Percentiles rank a stretch among this genome's conserved stretches.
phyloP scores from a whole-genome alignment of 768 basidiomycete genomes.

The Tricholoma hemisulphureum region DNA sequence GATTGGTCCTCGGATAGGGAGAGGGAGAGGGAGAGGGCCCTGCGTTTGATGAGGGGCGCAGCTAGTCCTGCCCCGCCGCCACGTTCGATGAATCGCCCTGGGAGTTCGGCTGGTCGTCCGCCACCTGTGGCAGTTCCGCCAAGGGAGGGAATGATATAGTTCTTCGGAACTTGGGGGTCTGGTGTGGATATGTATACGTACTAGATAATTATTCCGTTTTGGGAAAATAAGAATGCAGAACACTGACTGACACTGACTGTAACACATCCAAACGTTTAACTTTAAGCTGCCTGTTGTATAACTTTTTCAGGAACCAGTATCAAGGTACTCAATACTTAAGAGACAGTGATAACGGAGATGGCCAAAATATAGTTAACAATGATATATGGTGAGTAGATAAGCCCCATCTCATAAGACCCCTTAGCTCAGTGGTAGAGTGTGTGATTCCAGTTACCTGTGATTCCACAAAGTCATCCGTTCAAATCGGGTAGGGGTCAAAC shows the following conservation, averaged over 20 bases:
- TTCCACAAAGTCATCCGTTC: conserved; percentile 3
- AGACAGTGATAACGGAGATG: too few relatives aligned
- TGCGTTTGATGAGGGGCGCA: conserved; percentile 25
- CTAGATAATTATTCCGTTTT: conserved; percentile 47
- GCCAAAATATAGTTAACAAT: too few relatives aligned
- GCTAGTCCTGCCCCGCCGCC: conserved; percentile 59
- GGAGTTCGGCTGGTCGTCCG: conserved; percentile 48
- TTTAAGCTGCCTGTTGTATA: too few relatives aligned
- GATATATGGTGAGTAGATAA: too few relatives aligned
- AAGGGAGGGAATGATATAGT: conserved; percentile 26
- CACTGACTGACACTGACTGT: too few relatives aligned
- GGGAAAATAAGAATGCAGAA: too few relatives aligned
- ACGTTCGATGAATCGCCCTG: conserved; percentile 65
- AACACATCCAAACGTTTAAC: too few relatives aligned
- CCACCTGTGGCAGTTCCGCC: conserved; percentile 53
- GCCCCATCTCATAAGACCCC: background rate
- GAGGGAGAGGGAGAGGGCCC: conserved; percentile 27
- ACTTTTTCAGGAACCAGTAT: too few relatives aligned
- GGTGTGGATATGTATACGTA: background rate
- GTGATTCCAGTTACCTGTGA: background rate
- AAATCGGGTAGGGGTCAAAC: conserved; percentile 2
- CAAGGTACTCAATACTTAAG: too few relatives aligned
- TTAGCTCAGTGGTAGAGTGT: conserved; percentile 3
- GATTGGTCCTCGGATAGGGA: conserved; percentile 9
- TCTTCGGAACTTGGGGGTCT: background rate